Base-by-base conservation (phyloP, 2,329 filamentous ascomycete species). In the Claviceps capensis region DNA sequence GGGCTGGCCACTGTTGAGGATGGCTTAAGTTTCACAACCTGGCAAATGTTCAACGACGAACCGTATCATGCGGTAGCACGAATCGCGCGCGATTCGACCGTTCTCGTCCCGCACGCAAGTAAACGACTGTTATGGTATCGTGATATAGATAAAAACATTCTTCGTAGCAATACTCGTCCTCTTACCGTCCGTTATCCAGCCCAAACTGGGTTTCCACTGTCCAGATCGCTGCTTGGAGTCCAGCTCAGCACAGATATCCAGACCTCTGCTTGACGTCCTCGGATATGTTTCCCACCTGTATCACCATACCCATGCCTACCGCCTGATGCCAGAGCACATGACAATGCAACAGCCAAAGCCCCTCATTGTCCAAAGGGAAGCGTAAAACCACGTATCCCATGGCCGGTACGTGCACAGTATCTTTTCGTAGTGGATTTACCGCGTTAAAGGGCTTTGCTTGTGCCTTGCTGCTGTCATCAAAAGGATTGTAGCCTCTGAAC, bases 281-380 rank as follows among this genome's bases (percentile, higher is more conserved):
- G 1, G 52, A n/a, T 13, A 57, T 47, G 23, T 49, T 45, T 16
- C 53, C 56, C 11, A 54, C 41, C 26, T 57, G 53, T 4, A 58
- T 48, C 19, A 49, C 55, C 8, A 47, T 55, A 16, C 52, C 56
- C 53, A 58, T 55, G 13, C 72, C 71, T 30, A 65, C 67, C 1
- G 64, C 69, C 53, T 62, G 59, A 42, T 66, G 66, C 59, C 65
- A 69, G 5, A 68, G 52, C 1, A 67, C 60, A 57, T 68, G 66
- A 40, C 67, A 69, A 53, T 69, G 67, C 46, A 69, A 61, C 43
- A 67, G 58, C 68, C 67, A 69, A 11, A 69, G 49, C 1, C 67
- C 67, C 7, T 61, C 56, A 51, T 69, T 69, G 50, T 69, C 61
- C 4, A 66, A 58, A 13, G 53, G 56, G 41, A 70, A 63, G 4